Percentiles rank a stretch among this genome's conserved stretches.
These are phyloP conservation scores for Pseudofabraea citricarpa DNA, from an alignment of 2,329 filamentous ascomycete genomes.

Conservation along the genomic window DNA sequence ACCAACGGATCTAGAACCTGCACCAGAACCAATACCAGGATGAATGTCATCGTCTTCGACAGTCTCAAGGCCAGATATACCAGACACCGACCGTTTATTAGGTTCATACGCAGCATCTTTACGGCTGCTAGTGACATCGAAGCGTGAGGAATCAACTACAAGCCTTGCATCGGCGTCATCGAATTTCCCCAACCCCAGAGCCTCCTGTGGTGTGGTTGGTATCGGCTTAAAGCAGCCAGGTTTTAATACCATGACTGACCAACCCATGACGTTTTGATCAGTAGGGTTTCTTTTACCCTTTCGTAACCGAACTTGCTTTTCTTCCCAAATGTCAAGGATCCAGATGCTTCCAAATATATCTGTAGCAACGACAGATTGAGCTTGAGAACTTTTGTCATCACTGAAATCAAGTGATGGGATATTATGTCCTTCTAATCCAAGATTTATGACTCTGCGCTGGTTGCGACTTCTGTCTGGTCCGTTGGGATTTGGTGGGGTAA, in stretches of 20 bases:
- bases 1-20: neutral
- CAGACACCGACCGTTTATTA: neutral
- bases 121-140: neutral
- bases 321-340: conserved; percentile 6
- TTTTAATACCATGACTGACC: conserved; percentile 22
- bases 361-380: conserved; percentile 17
- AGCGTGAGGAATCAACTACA: no score
- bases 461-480: no score
- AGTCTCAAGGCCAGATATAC: neutral
- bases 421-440: conserved; percentile 15
- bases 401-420: conserved; percentile 25
- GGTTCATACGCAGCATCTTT: neutral
- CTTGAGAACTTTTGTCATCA: conserved; percentile 13
- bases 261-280: conserved; percentile 13
- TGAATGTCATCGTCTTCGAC: neutral
- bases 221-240: conserved; percentile 14
- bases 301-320: neutral
- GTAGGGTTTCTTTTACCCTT: neutral
- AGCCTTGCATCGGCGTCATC: neutral
- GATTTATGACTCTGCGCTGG: no score
- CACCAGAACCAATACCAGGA: neutral
- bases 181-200: neutral
- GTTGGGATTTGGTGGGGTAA: no score
- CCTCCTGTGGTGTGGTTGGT: neutral
- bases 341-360: conserved; percentile 20